Percentiles rank a stretch among this genome's conserved stretches.
Evolutionary conservation across 73 alveolate species (phyloP).

Genomic region (Paramecium sexaurelia): DNA sequence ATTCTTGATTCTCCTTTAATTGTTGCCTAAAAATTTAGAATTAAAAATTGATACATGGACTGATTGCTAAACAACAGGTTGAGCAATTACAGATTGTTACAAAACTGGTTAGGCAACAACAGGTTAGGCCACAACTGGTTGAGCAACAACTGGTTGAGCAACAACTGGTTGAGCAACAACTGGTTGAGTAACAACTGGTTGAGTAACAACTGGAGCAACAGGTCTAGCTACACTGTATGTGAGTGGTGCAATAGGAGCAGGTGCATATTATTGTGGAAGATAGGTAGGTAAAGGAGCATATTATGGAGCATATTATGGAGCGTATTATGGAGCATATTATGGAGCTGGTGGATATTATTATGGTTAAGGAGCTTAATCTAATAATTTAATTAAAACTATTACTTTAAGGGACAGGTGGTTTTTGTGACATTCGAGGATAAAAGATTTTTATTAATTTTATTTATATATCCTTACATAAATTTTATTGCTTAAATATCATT

Average conservation of each 20-base stretch:
- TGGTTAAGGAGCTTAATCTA: neutral
- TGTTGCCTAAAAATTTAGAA: neutral
- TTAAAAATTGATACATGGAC: neutral
- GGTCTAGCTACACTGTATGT: conserved; percentile 51
- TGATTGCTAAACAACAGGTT: neutral
- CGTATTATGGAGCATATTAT: neutral
- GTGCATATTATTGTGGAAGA: neutral
- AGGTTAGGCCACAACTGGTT: neutral
- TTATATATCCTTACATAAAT: neutral
- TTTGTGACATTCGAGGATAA: conserved; percentile 1
- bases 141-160: neutral
- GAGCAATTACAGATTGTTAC: neutral
- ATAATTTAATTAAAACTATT: neutral
- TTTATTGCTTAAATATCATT: neutral
- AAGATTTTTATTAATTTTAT: conserved; percentile 14
- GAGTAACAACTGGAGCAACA: conserved; percentile 19
- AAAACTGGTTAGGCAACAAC: conserved; percentile 28
- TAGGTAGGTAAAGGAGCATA: neutral
- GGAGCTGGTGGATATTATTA: neutral
- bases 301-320: neutral
- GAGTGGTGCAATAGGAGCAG: conserved; percentile 42
- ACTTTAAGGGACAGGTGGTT: conserved; percentile 37
- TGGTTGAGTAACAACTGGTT: neutral
- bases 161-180: conserved; percentile 19
- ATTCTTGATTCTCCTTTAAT: conserved; percentile 71